Evolutionary conservation across 805 yeast genomes (phyloP), one percentile per base, ranked within the genome.

Genomic region (Priceomyces carsonii): DNA sequence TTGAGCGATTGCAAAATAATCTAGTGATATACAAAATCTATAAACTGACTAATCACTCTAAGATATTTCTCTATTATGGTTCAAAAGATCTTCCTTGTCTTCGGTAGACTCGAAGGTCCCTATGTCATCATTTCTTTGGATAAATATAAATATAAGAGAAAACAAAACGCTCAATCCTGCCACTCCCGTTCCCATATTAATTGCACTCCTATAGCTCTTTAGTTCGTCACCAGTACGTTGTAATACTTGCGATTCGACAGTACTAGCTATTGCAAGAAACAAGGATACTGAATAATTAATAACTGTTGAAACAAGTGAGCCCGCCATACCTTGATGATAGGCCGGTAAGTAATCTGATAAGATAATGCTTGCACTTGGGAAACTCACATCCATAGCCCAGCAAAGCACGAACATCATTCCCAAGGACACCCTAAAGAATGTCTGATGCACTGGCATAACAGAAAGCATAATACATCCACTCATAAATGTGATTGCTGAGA

Each of bases 371-470:
- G 85, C 80, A 1, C 90, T 81, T 0, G 93, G 91, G 55, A 83
- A 85, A 18, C 85, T 78, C 54, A 80, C 62, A 53, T 85, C 91
- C 89, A 85, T 82, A 2, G 88, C 95, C 68, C 80, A 81, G 9
- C 80, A 73, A 4, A 77, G 59, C 5, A 84, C 58, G 12, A 79
- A 45, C 67, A 75, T 65, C 19, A 75, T 71, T 3, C 82, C 79
- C 48, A 85, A 69, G 2, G 75, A 56, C 50, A 78, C 69, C 6
- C 71, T 64, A 73, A 78, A 85, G 51, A 72, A 85, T 0, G 75
- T 63, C 51, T 83, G 85, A 34, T 73, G 47, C 1, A 73, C 71
- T 0, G 89, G 88, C 33, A 77, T 67, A 0, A 75, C 63, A 1
- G 80, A 71, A 13, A 78, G 58, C 61, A 82, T 63, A 0, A 75